phyloP scores from a whole-genome alignment of 1,139 yeast genomes.

The Candida labiduridarum region DNA sequence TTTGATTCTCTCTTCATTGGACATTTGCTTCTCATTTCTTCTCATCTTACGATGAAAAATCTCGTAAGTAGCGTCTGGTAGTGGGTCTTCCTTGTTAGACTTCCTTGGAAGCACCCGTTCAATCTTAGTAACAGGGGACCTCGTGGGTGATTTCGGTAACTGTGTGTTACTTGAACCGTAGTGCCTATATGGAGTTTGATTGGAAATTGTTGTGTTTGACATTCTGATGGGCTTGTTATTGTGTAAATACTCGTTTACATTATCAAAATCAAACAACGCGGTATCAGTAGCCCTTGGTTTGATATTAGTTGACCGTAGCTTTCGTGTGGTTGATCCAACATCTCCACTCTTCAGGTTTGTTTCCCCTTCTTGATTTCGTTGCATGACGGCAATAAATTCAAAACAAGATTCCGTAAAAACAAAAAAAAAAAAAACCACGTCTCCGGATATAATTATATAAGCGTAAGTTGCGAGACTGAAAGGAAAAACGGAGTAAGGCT shows the following conservation, averaged over 20 bases:
- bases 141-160: slow-evolving; percentile 11
- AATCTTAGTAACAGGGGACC: slow-evolving; percentile 5
- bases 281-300: slow-evolving; percentile 25
- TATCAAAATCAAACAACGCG: slow-evolving; percentile 35
- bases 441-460: neutral
- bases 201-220: slow-evolving; percentile 6
- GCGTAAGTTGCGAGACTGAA: neutral
- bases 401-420: neutral
- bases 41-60: slow-evolving; percentile 64
- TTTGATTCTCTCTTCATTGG: slow-evolving; percentile 56
- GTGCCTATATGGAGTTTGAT: slow-evolving; percentile 1
- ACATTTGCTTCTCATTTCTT: slow-evolving; percentile 66
- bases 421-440: neutral
- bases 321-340: neutral
- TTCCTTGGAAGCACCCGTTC: slow-evolving; percentile 23
- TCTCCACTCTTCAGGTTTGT: slow-evolving; percentile 1
- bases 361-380: neutral
- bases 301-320: slow-evolving; percentile 40
- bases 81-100: slow-evolving; percentile 35
- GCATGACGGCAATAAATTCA: neutral
- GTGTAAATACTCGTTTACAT: slow-evolving; percentile 28
- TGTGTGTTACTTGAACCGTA: slow-evolving; percentile 12
- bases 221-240: slow-evolving; percentile 24
- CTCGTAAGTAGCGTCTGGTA: slow-evolving; percentile 48
- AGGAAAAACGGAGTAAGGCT: neutral